Conservation (phyloP, 768 basidiomycete species). For the Agrocybe pediades region DNA sequence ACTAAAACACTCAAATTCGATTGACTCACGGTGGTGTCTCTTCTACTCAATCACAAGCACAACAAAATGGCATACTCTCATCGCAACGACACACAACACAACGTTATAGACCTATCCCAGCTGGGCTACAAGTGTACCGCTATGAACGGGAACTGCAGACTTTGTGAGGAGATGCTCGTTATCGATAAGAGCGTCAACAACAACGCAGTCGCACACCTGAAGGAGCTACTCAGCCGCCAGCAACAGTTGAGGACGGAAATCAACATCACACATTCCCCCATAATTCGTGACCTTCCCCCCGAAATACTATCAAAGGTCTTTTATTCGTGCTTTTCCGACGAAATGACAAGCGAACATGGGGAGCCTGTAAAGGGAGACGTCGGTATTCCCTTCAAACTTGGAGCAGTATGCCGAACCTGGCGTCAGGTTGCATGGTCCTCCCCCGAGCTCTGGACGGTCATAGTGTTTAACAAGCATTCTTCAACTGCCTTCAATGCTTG, state of each 20-base stretch:
- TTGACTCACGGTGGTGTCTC: no score
- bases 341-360: neutral
- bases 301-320: neutral
- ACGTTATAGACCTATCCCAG: no score
- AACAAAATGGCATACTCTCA: no score
- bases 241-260: neutral
- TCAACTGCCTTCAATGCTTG: no score
- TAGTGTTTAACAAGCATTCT: no score
- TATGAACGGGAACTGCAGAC: no score
- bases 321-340: neutral
- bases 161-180: no score
- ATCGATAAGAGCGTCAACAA: no score
- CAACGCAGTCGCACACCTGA: neutral
- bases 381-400: neutral
- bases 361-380: neutral
- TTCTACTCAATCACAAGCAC: no score
- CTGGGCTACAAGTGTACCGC: no score
- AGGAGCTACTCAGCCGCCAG: neutral
- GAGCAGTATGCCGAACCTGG: neutral
- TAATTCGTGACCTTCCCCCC: neutral
- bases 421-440: constrained; percentile 5
- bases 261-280: neutral
- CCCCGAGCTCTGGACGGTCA: constrained; percentile 13
- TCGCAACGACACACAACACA: no score
- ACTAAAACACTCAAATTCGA: no score